Evolutionary conservation across 176 grass and related monocot species (phyloP).

Genomic region (Aegilops tauschii): DNA sequence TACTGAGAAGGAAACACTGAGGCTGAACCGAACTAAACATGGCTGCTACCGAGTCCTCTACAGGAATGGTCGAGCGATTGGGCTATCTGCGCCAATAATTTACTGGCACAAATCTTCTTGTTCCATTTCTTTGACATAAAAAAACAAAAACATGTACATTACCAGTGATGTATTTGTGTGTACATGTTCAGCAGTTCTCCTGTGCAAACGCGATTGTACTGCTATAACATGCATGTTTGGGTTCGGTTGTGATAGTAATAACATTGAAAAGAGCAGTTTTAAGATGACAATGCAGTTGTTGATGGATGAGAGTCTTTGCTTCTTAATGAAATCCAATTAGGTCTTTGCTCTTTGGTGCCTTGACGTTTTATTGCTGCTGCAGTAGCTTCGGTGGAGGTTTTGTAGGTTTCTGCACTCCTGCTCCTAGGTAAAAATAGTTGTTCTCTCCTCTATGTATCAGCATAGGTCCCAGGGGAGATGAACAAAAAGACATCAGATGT

Average conservation of each 20-base stretch:
- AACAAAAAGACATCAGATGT: no score
- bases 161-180: conserved; percentile 23
- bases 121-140: conserved; percentile 38
- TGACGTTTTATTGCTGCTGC: no score
- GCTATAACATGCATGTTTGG: not conserved
- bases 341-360: no score
- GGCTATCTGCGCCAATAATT: conserved; percentile 4
- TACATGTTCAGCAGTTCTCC: conserved; percentile 13
- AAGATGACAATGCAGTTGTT: not conserved
- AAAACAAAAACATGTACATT: not conserved
- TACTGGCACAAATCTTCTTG: conserved; percentile 30
- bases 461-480: not conserved
- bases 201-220: conserved; percentile 17
- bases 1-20: conserved; percentile 47
- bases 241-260: not conserved
- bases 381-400: no score
- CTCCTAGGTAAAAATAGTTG: not conserved
- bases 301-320: not conserved
- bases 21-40: not conserved
- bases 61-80: conserved; percentile 19
- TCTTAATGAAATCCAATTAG: no score
- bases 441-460: not conserved
- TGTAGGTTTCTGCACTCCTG: no score
- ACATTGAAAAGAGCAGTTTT: not conserved
- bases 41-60: not conserved